Evolutionary conservation across 2,329 filamentous ascomycete genomes (phyloP).

Genomic region (Didymellaceae sp.): DNA sequence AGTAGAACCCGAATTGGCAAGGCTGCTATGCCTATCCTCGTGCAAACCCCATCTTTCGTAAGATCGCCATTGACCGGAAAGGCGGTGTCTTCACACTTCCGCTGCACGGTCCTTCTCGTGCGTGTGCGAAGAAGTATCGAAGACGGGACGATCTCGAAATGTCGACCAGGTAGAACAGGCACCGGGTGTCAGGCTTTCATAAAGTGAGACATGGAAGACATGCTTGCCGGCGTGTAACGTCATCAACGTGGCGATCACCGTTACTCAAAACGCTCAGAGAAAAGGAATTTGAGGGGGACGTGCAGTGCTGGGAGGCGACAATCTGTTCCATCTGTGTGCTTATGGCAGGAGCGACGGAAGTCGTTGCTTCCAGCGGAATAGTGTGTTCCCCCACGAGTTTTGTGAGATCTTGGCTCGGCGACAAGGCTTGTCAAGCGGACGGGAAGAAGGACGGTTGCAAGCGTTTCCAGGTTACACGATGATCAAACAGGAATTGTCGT

Average conservation of each 20-base stretch:
- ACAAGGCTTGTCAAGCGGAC: slow-evolving; percentile 16
- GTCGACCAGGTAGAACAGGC: slow-evolving; percentile 23
- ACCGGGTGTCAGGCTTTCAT: slow-evolving; percentile 17
- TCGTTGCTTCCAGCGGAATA: slow-evolving; percentile 20
- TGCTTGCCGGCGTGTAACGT: slow-evolving; percentile 25
- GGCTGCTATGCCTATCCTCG: slow-evolving; percentile 8
- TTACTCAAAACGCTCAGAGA: slow-evolving; percentile 19
- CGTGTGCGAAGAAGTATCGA: slow-evolving; percentile 6
- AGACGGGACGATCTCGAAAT: slow-evolving; percentile 19
- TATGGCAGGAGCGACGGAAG: slow-evolving; percentile 18
- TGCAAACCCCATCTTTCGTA: slow-evolving; percentile 16
- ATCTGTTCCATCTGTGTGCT: slow-evolving; percentile 11
- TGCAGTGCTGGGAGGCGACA: slow-evolving; percentile 28
- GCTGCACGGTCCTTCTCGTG: slow-evolving; percentile 7
- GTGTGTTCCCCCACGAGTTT: slow-evolving; percentile 16
- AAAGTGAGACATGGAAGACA: slow-evolving; percentile 15
- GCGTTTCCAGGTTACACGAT: slow-evolving; percentile 22
- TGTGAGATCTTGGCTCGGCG: slow-evolving; percentile 21
- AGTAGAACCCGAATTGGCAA: slow-evolving; percentile 10
- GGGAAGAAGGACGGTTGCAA: slow-evolving; percentile 19
- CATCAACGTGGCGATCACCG: slow-evolving; percentile 32
- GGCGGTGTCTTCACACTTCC: slow-evolving; percentile 28
- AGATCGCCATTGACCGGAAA: slow-evolving; percentile 30
- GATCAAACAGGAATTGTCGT: slow-evolving; percentile 28
- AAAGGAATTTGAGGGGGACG: slow-evolving; percentile 10